Base-by-base conservation (phyloP, 2,329 filamentous ascomycete genomes). In the Neocucurbitaria cava region DNA sequence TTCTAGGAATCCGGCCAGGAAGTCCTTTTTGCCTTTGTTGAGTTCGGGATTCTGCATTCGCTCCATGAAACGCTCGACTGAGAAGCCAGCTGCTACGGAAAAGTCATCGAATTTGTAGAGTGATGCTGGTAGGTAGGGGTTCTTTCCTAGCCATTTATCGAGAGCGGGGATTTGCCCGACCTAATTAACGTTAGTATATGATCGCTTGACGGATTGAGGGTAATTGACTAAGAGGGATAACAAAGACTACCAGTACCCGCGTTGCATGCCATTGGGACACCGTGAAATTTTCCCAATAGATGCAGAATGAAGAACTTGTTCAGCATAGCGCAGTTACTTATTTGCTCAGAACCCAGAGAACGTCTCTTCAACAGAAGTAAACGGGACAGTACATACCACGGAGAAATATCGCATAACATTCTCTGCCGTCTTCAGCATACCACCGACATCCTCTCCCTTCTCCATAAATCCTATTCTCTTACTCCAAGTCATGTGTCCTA, bases 391-490 rank as follows among this genome's bases (percentile, higher is more conserved):
- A 58, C 68, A 20, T 52, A 71, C 65, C 17, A 69, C 60, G 15
- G 68, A 68, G 31, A 64, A 68, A 38, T 71, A 70, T 23, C 59
- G 30, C 62, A 66, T 66, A 3, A 65, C 62, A 4, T 65, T 58
- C 26, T 62, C 79, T 28, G 79, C 73, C 43, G 79, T 76, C n/a
- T 49, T 50, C 13, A 73, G 49, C 60, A 71, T 64, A 39, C 58
- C 56, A 5, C 76, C 75, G 24, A 80, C 66, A 50, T 80, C 78
- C 17, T 63, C 61, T 0, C 74, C 77, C 41, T 71, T 57, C 48
- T 79, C 72, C 43, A 80, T 68, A 58, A 80, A 80, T 0, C 78
- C 78, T 7, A 79, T 68, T n/a, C 70, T 71, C 56, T 75, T 72
- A 17, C 72, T 70, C 56, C 78, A 79, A 0, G 74, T 77, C 47